Conservation (phyloP, 2,329 filamentous ascomycete genomes). For the Zymoseptoria pseudotritici region DNA sequence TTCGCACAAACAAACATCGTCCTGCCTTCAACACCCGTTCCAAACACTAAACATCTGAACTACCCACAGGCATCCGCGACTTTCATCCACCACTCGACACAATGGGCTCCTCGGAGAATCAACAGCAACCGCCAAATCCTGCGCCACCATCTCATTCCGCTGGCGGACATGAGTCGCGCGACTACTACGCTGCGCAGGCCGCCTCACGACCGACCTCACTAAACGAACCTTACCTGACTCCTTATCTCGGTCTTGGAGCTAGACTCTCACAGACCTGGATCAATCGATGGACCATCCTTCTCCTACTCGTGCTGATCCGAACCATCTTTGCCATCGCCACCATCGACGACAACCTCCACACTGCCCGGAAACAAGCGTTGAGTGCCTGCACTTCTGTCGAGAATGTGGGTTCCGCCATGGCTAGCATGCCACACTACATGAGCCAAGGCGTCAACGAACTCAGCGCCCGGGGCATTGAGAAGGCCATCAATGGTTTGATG, state of each 20-base stretch:
- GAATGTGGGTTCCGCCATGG: conserved; percentile 88
- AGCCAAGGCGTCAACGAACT: conserved; percentile 81
- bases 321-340: conserved; percentile 67
- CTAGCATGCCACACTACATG: conserved; percentile 96
- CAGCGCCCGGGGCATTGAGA: conserved; percentile 70
- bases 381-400: conserved; percentile 88
- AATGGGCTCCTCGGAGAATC: conserved; percentile 46
- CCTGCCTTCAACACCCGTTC: not conserved
- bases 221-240: conserved; percentile 67
- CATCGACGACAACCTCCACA: conserved; percentile 65
- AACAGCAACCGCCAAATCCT: conserved; percentile 48
- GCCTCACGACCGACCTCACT: conserved; percentile 50
- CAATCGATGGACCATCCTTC: conserved; percentile 90
- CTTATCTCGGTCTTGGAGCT: conserved; percentile 83
- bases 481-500: conserved; percentile 72
- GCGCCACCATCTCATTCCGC: conserved; percentile 52
- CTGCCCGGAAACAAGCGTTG: conserved; percentile 73
- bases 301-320: conserved; percentile 76
- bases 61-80: not conserved
- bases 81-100: conserved; percentile 1
- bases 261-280: conserved; percentile 94
- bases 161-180: conserved; percentile 55
- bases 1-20: not conserved
- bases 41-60: not conserved
- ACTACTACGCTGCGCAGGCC: conserved; percentile 51